Base-by-base conservation (phyloP, 106 monocot genomes). In the Ottelia alismoides region DNA sequence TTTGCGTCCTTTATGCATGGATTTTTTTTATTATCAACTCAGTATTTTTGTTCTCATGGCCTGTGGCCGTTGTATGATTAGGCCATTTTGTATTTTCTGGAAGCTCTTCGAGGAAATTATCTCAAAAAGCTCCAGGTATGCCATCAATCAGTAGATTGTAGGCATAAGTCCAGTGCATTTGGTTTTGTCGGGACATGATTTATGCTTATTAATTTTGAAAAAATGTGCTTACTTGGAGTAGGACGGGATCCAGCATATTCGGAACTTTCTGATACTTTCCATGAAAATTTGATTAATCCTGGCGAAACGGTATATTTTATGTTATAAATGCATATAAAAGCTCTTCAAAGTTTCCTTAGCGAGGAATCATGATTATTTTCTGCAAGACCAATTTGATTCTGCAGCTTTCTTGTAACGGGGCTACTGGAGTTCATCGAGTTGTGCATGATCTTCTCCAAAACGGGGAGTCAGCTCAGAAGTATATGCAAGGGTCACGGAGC, bases 361-460 rank as follows among this genome's bases (percentile, higher is more conserved):
- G 0, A 5, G n/a, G 0, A 1, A 9, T 50, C 49, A 14, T 55
- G 4, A 29, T 29, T 25, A 49, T 32, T 48, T 31, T 55, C 22
- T 26, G 35, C 2, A 30, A 28, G 9, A 3, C 22, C n/a, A 6
- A 53, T 50, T 50, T 28, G 17, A 31, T 62, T 14, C 31, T 75
- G 62, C 51, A 87, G 87, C 48, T 28, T 61, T 20, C 70, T 45
- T 69, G 53, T 63, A 62, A 35, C 55, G 76, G 43, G 54, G 74
- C 17, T 16, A 43, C 73, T 20, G 24, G 47, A 28, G 78, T 88
- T 20, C 68, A 74, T 47, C 68, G 64, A 49, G 30, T 94, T 52
- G 30, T 94, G 10, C 57, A 70, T 30, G 75, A 94, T 78, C 75
- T 94, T 67, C 70, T 94, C 52, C 70, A 65, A 56, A 78, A 79